Conservation (phyloP, 495 filamentous ascomycete species). For the Collariella sp. region DNA sequence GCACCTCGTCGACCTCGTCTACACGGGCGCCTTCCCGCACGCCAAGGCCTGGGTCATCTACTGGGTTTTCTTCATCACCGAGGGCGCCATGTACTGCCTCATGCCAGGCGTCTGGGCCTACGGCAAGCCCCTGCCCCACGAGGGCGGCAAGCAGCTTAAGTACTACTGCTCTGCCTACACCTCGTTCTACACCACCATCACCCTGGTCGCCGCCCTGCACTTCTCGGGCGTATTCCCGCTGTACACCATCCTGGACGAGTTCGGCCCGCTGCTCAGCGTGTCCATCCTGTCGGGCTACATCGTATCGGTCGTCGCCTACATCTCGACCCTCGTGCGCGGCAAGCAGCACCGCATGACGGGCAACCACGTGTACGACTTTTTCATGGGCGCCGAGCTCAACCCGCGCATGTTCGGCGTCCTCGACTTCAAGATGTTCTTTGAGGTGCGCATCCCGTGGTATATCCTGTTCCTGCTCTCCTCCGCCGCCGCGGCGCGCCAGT, state of each 20-base stretch:
- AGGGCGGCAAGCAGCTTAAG: slow-evolving; percentile 69
- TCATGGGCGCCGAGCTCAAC: slow-evolving; percentile 98
- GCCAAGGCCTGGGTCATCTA: slow-evolving; percentile 81
- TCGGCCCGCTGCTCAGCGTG: slow-evolving; percentile 81
- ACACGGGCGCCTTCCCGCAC: slow-evolving; percentile 72
- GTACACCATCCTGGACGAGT: slow-evolving; percentile 92
- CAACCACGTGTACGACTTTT: slow-evolving; percentile 89
- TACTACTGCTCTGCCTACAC: slow-evolving; percentile 91
- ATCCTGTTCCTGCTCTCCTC: slow-evolving; percentile 75
- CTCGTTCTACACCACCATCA: slow-evolving; percentile 81
- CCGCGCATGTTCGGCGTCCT: slow-evolving; percentile 87
- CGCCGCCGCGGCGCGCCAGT: slow-evolving; percentile 77
- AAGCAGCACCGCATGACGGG: slow-evolving; percentile 89
- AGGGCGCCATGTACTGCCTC: slow-evolving; percentile 69
- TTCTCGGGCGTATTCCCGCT: slow-evolving; percentile 77
- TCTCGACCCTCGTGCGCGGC: slow-evolving; percentile 70
- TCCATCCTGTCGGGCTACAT: slow-evolving; percentile 82
- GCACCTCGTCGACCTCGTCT: slow-evolving; percentile 60
- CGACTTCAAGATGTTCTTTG: slow-evolving; percentile 99
- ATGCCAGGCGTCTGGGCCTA: slow-evolving; percentile 76
- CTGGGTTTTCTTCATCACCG: slow-evolving; percentile 82
- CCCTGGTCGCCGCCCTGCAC: slow-evolving; percentile 58
- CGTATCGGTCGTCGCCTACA: slow-evolving; percentile 73
- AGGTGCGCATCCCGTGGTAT: slow-evolving; percentile 95
- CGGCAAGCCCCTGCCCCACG: slow-evolving; percentile 78